Conservation (phyloP, 139 green algal genomes). For the Trebouxia sp. region DNA sequence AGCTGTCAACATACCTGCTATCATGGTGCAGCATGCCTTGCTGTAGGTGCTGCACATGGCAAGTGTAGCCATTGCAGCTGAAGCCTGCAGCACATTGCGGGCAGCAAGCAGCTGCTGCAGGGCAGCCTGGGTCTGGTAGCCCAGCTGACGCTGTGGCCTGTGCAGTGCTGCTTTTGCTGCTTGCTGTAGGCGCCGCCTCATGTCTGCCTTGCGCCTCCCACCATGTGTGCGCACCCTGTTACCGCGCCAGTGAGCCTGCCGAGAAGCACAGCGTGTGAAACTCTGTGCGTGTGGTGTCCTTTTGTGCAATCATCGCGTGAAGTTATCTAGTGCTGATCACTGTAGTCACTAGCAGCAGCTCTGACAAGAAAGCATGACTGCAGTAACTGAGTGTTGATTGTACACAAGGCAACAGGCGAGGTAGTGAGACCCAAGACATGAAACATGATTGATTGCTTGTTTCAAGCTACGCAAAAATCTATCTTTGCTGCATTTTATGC, state of each 20-base stretch:
- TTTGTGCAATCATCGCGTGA: too few species aligned
- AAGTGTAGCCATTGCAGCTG: neutral
- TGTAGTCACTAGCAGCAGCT: too few species aligned
- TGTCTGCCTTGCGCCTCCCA: conserved; percentile 34
- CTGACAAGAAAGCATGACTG: neutral
- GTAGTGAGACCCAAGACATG: neutral
- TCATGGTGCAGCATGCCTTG: conserved; percentile 60
- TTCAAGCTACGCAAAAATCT: neutral
- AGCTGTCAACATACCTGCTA: conserved; percentile 37
- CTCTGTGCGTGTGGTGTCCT: too few species aligned
- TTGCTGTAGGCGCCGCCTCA: conserved; percentile 46
- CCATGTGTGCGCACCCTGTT: neutral
- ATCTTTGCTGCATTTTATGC: too few species aligned
- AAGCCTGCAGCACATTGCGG: conserved; percentile 52
- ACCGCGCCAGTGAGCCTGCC: conserved; percentile 4
- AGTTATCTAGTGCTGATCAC: too few species aligned
- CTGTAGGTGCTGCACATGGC: conserved; percentile 51
- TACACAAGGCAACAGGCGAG: neutral
- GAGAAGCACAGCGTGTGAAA: too few species aligned
- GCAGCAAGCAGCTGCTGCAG: conserved; percentile 56
- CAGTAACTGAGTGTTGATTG: neutral
- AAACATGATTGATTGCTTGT: neutral
- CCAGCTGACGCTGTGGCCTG: conserved; percentile 53
- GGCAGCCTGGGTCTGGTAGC: conserved; percentile 51
- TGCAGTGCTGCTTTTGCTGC: conserved; percentile 20